Base-by-base conservation (phyloP, 768 basidiomycete genomes). In the Pleurotus ostreatus region DNA sequence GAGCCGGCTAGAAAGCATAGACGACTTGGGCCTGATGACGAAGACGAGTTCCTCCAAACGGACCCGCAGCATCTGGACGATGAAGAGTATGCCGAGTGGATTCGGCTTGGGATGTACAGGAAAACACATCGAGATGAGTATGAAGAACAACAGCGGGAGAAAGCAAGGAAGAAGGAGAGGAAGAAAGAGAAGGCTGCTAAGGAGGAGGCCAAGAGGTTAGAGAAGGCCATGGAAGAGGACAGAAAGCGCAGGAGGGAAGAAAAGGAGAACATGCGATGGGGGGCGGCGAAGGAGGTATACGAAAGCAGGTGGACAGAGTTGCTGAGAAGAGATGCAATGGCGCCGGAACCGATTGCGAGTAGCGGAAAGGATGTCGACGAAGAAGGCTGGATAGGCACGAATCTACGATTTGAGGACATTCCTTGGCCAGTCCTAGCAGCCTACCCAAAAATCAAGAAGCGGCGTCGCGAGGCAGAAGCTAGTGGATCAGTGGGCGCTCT, bases 41-140 rank as follows among this genome's bases (percentile, higher is more conserved):
- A 67, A 55, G 74, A 78, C 60, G 70, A 70, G 25, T 69, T 75
- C 62, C 59, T 71, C 68, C 83, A 66, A 62, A 71, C 68, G 66
- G 77, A 70, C 62, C 81, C 72, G 40, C 68, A 64, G 34, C 47
- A 66, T 47, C 88, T 95, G 88, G 85, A 87, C 58, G 92, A 94
- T 6, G 88, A 94, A 61, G 86, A 92, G 58, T 96, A 96, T 61
- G 82, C 88, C 1, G 90, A 92, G 62, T 95, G 90, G 89, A 73
- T 96, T 49, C 75, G 94, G 60, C 70, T 78, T 22, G 92, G 91
- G 46, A 95, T 97, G 89, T 94, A 22, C 53, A 90, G 89, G 69
- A 85, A 80, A 69, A 84, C 81, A 8, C 85, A 90, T 61, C 83
- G 83, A 1, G 77, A 77, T 18, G 84, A 88, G 70, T 79, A 82